Base-by-base conservation (phyloP, 1,139 yeast genomes). In the Candida dubliniensis region DNA sequence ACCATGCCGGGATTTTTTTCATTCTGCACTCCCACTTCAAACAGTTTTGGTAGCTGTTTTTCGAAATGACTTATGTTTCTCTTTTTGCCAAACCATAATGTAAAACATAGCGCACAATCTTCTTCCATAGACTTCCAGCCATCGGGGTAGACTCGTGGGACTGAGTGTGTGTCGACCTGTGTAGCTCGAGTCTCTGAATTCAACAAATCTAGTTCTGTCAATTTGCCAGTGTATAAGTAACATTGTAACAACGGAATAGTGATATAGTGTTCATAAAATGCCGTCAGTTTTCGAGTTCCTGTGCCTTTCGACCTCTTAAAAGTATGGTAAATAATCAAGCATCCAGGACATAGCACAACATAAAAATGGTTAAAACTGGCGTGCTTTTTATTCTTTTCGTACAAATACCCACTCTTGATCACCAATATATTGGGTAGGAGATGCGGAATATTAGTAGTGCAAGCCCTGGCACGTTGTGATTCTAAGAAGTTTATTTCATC, bases 71-170 rank as follows among this genome's bases (percentile, higher is more conserved):
- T 60, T 33, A 74, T 64, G 3, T 74, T 66, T 43, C 85, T 63
- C 53, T 83, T 86, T 8, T 73, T 73, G 0, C 95, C 95, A 61
- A 86, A 79, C 96, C 96, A 89, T 4, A 91, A 55, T 0, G 93
- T 88, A 57, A 91, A 90, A 51, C 95, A 82, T 41, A 96, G 69
- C 34, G 78, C 64, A 12, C 74, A 59, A 52, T 87, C 95, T 43
- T 84, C 88, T 53, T 91, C 98, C 6, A 80, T 70, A 1, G 95
- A 84, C 52, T 75, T 76, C 91, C 95, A 87, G 0, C 96, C 96
- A 62, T 90, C 96, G 1, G 77, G 66, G 57, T 86, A 89, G 0
- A 84, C 69, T 34, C 95, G 67, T 0, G 97, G 96, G 36, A 86
- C 60, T 0, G 83, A 59, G 43, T 75, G 76, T 6, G 71, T 71